These are phyloP conservation scores for Calonectria henricotiae DNA, from an alignment of 2,329 filamentous ascomycete genomes.

Conservation along the genomic window DNA sequence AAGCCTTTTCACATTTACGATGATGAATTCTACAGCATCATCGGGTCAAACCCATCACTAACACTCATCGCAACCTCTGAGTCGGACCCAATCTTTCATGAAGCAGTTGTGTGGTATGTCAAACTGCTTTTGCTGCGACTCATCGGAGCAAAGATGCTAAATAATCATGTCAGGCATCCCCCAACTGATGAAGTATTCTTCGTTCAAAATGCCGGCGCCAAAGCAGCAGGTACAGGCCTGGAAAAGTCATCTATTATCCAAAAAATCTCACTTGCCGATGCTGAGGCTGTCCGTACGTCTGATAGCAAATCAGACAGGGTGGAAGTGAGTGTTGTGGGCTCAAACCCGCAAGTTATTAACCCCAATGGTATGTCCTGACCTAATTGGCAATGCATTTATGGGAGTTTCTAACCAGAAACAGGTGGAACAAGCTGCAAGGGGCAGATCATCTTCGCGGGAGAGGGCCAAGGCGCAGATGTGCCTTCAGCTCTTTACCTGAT, in stretches of 20 bases:
- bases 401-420: constrained; percentile 40
- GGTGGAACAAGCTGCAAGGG: constrained; percentile 68
- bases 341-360: constrained; percentile 65
- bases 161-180: constrained; percentile 51
- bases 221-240: constrained; percentile 66
- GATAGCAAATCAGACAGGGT: constrained; percentile 54
- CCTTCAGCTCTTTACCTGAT: constrained; percentile 50
- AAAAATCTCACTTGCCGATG: constrained; percentile 66
- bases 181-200: constrained; percentile 71
- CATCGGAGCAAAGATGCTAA: background rate
- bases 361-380: constrained; percentile 62
- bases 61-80: constrained; percentile 66
- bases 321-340: constrained; percentile 61
- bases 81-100: constrained; percentile 68
- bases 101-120: constrained; percentile 68
- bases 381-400: background rate
- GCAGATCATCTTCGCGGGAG: constrained; percentile 66
- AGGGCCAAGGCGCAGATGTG: constrained; percentile 64
- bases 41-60: constrained; percentile 66
- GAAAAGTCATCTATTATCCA: constrained; percentile 68
- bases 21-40: constrained; percentile 67
- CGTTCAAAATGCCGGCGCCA: constrained; percentile 67
- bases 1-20: constrained; percentile 61
- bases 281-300: constrained; percentile 51
- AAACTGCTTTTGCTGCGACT: rapidly evolving